These are phyloP conservation scores for Venturia pyrina DNA, from an alignment of 2,329 filamentous ascomycete genomes.

Conservation along the genomic window DNA sequence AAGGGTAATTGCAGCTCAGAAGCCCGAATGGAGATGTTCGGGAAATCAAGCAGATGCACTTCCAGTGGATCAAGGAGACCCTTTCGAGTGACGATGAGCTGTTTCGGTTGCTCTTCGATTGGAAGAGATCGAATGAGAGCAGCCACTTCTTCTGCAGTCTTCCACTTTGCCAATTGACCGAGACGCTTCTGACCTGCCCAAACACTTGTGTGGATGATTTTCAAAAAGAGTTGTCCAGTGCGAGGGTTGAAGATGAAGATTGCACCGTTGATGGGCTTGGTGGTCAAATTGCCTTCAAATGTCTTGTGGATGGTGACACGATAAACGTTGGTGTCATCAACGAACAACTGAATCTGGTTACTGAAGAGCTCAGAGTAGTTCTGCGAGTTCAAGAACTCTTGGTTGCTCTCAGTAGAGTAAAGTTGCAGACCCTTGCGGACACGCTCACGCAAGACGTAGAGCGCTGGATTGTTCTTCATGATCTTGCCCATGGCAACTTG, in stretches of 20 bases:
- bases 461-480: slow-evolving; percentile 97
- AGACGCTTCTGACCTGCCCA: slow-evolving; percentile 99
- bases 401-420: slow-evolving; percentile 96
- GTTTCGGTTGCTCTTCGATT: slow-evolving; percentile 96
- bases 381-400: slow-evolving; percentile 98
- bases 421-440: slow-evolving; percentile 97
- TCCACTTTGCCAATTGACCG: slow-evolving; percentile 97
- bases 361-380: slow-evolving; percentile 99
- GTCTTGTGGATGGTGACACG: slow-evolving; percentile 99
- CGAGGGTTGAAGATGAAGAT: slow-evolving; percentile 99
- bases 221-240: slow-evolving; percentile 93
- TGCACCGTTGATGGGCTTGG: slow-evolving; percentile 97
- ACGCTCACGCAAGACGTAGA: slow-evolving; percentile 94
- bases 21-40: slow-evolving; percentile 95
- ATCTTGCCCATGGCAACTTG: slow-evolving; percentile 99
- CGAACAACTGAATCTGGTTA: slow-evolving; percentile 97
- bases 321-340: slow-evolving; percentile 98
- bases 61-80: slow-evolving; percentile 94
- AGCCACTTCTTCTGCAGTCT: slow-evolving; percentile 98
- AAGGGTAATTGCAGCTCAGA: slow-evolving; percentile 95
- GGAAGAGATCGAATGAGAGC: slow-evolving; percentile 91
- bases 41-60: slow-evolving; percentile 95
- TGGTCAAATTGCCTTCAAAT: slow-evolving; percentile 97
- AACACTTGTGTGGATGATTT: slow-evolving; percentile 98
- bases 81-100: slow-evolving; percentile 95